Base-by-base conservation (phyloP, 306 rosid species). In the Heteromeles arbutifolia region DNA sequence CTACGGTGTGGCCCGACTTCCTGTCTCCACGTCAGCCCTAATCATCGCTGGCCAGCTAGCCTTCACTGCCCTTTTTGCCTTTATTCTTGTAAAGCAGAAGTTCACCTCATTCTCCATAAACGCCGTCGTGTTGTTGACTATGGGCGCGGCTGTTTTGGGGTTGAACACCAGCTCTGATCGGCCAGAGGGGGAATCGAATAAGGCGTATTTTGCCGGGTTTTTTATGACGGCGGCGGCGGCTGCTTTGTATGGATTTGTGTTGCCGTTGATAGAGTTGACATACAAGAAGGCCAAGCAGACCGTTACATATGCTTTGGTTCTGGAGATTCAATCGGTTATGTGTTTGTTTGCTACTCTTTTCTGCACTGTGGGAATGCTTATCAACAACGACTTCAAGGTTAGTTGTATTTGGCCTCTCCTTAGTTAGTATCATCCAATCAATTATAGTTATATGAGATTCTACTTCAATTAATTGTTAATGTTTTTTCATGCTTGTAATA, bases 311-410 rank as follows among this genome's bases (percentile, higher is more conserved):
- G 67, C 90, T 11, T 41, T 92, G 34, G 93, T 95, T 21, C 65
- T 95, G 92, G 97, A 95, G 92, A 74, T 87, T 84, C 98, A 95
- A 87, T 22, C 84, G 44, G 90, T 92, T n/a, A 82, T 92, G 81
- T 73, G 87, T 61, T 53, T 90, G 70, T 87, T 81, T 65, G 98
- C 97, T n/a, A 88, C 97, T 5, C 17, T 88, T 19, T 78, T 95
- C 44, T 92, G 97, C 39, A 32, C 39, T 34, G 0, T 34, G 39
- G 39, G 39, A 34, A 34, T 34, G 39, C 39, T 34, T 34, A 34
- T 34, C 39, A 34, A 34, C 39, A 34, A 34, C 9, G 39, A 34
- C 39, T 6, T 34, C 39, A 34, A 34, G 39, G 39, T 34, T 34
- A 34, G 39, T 34, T 34, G 39, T 34, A 34, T 34, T 34, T 34